phyloP scores from a whole-genome alignment of 768 basidiomycete species.

The Phlebiopsis flavidoalba region DNA sequence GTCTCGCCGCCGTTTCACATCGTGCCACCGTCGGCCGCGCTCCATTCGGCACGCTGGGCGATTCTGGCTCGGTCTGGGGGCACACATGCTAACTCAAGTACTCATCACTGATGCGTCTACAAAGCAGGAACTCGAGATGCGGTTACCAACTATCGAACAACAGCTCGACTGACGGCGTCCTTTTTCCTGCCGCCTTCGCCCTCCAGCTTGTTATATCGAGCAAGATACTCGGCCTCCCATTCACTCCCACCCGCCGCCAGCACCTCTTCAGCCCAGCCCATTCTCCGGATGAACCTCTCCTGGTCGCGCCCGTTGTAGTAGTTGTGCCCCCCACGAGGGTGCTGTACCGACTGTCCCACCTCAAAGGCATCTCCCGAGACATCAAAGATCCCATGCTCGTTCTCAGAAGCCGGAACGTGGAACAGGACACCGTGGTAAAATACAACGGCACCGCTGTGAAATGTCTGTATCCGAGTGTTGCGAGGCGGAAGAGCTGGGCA shows the following conservation, averaged over 20 bases:
- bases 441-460: constrained; percentile 46
- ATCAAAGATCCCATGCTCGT: constrained; percentile 42
- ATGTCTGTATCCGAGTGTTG: constrained; percentile 46
- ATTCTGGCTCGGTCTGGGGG: background rate
- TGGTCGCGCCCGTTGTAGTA: constrained; percentile 56
- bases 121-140: background rate
- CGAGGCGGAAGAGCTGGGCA: constrained; percentile 55
- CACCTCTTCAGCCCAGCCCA: constrained; percentile 38
- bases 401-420: constrained; percentile 38
- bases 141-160: background rate
- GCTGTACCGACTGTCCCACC: constrained; percentile 17
- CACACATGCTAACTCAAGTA: background rate
- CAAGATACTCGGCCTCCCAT: constrained; percentile 35
- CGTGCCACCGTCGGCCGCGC: background rate
- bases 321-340: constrained; percentile 56
- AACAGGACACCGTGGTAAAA: constrained; percentile 41
- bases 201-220: constrained; percentile 7
- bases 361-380: constrained; percentile 18
- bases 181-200: background rate
- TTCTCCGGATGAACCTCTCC: constrained; percentile 38
- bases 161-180: background rate
- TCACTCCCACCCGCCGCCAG: constrained; percentile 24
- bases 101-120: background rate
- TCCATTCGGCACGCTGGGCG: background rate
- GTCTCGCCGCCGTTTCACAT: background rate